These are phyloP conservation scores for Vanderwaltozyma polyspora DNA, from an alignment of 805 yeast species.

Conservation along the genomic window DNA sequence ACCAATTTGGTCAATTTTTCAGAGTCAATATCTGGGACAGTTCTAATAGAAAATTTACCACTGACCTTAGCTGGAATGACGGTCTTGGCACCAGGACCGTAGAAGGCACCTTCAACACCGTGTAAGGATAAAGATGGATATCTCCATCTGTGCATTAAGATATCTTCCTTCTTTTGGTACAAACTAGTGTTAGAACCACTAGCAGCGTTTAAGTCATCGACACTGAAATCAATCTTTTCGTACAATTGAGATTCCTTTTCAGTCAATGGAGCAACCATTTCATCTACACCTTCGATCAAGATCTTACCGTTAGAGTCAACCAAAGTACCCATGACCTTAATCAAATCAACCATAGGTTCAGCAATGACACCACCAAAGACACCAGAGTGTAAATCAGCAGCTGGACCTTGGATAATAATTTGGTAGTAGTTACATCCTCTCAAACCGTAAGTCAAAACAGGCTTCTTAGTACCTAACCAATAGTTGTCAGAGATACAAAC, in stretches of 20 bases:
- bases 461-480: constrained; percentile 96
- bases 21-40: constrained; percentile 89
- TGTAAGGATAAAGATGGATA: constrained; percentile 91
- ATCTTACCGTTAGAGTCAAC: constrained; percentile 79
- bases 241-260: constrained; percentile 67
- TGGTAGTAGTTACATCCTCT: constrained; percentile 95
- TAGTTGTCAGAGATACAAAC: constrained; percentile 95
- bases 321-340: constrained; percentile 62
- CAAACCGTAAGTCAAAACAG: constrained; percentile 93
- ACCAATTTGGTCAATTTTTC: constrained; percentile 70
- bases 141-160: constrained; percentile 98
- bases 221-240: constrained; percentile 74
- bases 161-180: constrained; percentile 65
- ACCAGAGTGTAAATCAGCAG: constrained; percentile 95
- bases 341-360: constrained; percentile 93
- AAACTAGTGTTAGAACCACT: constrained; percentile 80
- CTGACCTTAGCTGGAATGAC: constrained; percentile 90
- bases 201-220: constrained; percentile 77
- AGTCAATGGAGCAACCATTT: constrained; percentile 92
- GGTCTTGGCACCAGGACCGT: constrained; percentile 92
- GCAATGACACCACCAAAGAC: constrained; percentile 94
- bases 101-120: constrained; percentile 96
- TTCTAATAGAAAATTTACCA: constrained; percentile 94
- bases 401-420: constrained; percentile 74
- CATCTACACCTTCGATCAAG: constrained; percentile 75